Base-by-base conservation (phyloP, 2,329 filamentous ascomycete species). In the Dryadomyces sulphureus region DNA sequence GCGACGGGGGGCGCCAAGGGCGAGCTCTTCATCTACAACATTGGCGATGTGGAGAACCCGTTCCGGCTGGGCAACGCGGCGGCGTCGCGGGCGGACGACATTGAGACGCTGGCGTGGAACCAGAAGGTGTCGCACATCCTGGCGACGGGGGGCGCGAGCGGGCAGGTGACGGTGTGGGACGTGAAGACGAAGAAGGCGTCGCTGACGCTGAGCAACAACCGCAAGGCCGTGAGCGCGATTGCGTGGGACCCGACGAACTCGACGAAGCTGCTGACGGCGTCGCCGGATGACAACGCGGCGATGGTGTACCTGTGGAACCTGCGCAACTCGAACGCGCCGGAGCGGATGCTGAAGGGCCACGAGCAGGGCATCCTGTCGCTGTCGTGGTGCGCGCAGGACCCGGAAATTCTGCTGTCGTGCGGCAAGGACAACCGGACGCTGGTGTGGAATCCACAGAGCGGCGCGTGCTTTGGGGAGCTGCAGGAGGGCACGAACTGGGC, bases 401-500 rank as follows among this genome's bases (percentile, higher is more conserved):
- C 81, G 43, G 84, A 92, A 56, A 71, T 98, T 43, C 67, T 98
- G 43, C 72, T 98, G 20, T 98, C 92, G 2, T 93, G 84, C 54
- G 93, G 92, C 54, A 96, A 96, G 65, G 92, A 98, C 64, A 96
- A 96, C 60, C 79, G 86, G 55, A 95, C 89, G 2, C 75, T 98
- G 50, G 80, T 92, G 50, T 98, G 93, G 92, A 96, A 96, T 62
- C 87, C 92, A 1, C 84, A 92, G 57, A 94, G 84, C 3, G 90
- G 90, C 45, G 79, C 92, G 59, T 72, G 77, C 12, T 83, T 88
- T 52, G 92, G 93, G 53, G 90, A 96, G 64, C 90, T 96, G 59
- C 89, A 90, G 5, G 87, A 95, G 56, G 89, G 94, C 45, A 95
- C 90, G n/a, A 98, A 96, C 64, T 98, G 92, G 90, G 94, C 89